phyloP scores from a whole-genome alignment of 2,329 filamentous ascomycete genomes.

The Penicillium janthinellum region DNA sequence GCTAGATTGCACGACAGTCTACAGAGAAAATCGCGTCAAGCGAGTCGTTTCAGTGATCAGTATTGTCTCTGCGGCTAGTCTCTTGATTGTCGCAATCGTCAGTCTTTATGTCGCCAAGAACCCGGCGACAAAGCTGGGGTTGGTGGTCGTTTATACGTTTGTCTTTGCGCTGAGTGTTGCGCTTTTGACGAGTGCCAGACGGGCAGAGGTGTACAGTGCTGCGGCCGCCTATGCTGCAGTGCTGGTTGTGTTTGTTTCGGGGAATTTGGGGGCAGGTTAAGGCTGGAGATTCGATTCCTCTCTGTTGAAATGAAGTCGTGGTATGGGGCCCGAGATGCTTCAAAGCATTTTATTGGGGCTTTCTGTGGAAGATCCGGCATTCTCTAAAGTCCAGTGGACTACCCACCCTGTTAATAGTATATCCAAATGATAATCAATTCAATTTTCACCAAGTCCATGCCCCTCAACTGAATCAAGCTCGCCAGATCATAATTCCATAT shows the following conservation, averaged over 20 bases:
- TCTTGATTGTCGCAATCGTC: neutral
- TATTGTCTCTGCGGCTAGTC: neutral
- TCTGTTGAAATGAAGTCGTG: no score
- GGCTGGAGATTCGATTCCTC: no score
- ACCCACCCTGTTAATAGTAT: neutral
- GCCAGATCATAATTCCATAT: slow-evolving; percentile 68
- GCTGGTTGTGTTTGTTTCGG: neutral
- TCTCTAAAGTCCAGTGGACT: no score
- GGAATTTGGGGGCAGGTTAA: neutral
- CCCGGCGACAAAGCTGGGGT: no score
- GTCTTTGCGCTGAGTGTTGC: neutral
- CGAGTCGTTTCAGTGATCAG: no score
- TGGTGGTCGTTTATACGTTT: neutral
- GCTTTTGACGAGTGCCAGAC: neutral
- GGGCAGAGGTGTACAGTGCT: neutral
- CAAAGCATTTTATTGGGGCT: no score
- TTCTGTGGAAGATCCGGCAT: no score
- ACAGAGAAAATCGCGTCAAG: no score
- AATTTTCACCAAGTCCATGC: neutral
- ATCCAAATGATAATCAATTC: neutral
- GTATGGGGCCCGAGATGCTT: no score
- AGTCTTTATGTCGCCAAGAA: neutral
- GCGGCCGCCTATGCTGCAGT: neutral
- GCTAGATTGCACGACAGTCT: no score
- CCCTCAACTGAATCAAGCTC: slow-evolving; percentile 6